phyloP scores from a whole-genome alignment of 2,329 filamentous ascomycete genomes.

The Alternaria sp. region DNA sequence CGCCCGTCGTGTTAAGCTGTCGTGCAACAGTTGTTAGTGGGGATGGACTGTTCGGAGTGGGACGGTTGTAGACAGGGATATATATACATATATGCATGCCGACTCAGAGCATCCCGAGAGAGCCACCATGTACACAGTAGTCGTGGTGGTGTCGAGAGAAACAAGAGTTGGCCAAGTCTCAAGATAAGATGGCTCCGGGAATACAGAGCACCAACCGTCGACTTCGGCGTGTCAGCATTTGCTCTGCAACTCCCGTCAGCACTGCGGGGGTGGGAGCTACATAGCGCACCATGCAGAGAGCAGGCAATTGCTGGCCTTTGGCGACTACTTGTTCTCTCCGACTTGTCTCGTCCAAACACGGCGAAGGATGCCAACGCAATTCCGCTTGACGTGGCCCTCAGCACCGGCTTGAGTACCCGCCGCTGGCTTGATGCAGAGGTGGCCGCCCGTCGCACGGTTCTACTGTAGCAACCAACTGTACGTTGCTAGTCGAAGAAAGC shows the following conservation, averaged over 20 bases:
- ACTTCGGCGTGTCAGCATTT: conserved; percentile 1
- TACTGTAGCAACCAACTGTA: not conserved
- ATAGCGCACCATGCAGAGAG: not conserved
- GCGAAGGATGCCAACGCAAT: conserved; percentile 9
- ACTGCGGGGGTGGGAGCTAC: not conserved
- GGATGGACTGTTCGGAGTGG: conserved; percentile 11
- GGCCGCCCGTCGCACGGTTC: conserved; percentile 12
- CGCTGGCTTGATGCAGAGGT: conserved; percentile 1
- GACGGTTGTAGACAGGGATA: not conserved
- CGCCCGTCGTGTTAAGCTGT: conserved; percentile 16
- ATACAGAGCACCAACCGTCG: conserved; percentile 1
- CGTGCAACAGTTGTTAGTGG: conserved; percentile 12
- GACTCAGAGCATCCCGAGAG: conserved; percentile 7
- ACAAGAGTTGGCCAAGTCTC: not conserved
- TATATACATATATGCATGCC: not conserved
- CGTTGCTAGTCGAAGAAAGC: conserved; percentile 19
- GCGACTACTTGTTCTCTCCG: not conserved
- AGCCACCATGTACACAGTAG: not conserved
- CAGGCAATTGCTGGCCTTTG: not conserved
- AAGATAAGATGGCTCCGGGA: not conserved
- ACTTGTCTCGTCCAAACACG: not conserved
- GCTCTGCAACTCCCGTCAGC: not conserved
- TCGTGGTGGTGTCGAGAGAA: not conserved
- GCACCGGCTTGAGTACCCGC: conserved; percentile 4
- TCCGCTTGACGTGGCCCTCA: conserved; percentile 1